These are phyloP conservation scores for Conringia planisiliqua DNA, from an alignment of 345 rosid genomes.

Conservation along the genomic window DNA sequence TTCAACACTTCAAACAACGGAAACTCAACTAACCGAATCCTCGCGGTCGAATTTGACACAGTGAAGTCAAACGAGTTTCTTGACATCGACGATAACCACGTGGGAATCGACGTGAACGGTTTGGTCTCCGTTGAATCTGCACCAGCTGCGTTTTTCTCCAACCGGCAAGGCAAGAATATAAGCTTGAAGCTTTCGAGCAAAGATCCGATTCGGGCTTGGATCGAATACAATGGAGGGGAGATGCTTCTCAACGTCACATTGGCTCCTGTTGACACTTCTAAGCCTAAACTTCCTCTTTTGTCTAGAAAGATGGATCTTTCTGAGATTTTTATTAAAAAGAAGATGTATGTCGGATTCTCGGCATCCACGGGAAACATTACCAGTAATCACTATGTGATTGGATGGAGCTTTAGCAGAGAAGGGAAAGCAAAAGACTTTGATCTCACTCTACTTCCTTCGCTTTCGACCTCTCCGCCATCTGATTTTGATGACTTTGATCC, in stretches of 20 bases:
- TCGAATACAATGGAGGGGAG: conserved; percentile 47
- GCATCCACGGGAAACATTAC: conserved; percentile 45
- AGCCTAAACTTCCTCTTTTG: conserved; percentile 51
- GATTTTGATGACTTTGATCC: conserved; percentile 21
- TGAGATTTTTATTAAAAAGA: conserved; percentile 26
- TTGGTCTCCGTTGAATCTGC: conserved; percentile 38
- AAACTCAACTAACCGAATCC: conserved; percentile 39
- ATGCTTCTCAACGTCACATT: conserved; percentile 45
- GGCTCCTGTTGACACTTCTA: conserved; percentile 34
- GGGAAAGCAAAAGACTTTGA: conserved; percentile 45
- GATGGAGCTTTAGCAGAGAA: conserved; percentile 61
- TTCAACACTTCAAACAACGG: conserved; percentile 43
- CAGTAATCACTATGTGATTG: conserved; percentile 43
- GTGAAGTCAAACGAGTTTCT: conserved; percentile 40
- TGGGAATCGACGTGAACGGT: conserved; percentile 55
- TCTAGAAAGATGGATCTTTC: conserved; percentile 44
- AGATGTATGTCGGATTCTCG: conserved; percentile 62
- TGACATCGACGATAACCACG: conserved; percentile 49
- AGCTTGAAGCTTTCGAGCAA: conserved; percentile 37
- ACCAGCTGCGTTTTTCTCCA: conserved; percentile 41
- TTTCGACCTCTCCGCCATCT: conserved; percentile 31
- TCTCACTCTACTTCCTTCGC: conserved; percentile 44
- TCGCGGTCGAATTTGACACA: conserved; percentile 59
- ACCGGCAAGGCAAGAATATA: conserved; percentile 18
- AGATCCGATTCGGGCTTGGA: conserved; percentile 51